phyloP scores from a whole-genome alignment of 1,139 yeast species.

The Pichia sp. region DNA sequence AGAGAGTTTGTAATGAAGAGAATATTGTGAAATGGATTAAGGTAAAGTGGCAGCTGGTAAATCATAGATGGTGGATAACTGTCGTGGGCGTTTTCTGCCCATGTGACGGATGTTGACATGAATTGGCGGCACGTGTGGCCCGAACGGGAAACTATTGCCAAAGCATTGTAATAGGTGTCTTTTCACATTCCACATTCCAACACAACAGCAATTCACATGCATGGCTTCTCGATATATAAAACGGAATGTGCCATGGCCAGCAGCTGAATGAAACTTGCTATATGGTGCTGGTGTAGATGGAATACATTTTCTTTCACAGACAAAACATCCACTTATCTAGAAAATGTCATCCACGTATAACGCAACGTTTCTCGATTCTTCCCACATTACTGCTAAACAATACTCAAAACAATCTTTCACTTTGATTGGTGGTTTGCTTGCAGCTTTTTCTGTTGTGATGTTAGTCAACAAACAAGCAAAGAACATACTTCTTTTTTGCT shows the following conservation, averaged over 20 bases:
- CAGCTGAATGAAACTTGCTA: too few relatives aligned
- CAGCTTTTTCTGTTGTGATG: background rate
- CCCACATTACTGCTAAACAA: background rate
- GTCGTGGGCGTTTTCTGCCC: background rate
- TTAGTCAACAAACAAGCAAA: constrained; percentile 17
- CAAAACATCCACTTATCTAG: too few relatives aligned
- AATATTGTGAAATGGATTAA: too few relatives aligned
- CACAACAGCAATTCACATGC: background rate
- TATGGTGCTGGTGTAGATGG: too few relatives aligned
- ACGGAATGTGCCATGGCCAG: background rate
- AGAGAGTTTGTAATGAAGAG: too few relatives aligned
- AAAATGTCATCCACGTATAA: background rate
- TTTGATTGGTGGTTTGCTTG: constrained; percentile 1
- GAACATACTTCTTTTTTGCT: constrained; percentile 28
- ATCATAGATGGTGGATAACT: too few relatives aligned
- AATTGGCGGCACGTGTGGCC: background rate
- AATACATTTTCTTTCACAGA: background rate
- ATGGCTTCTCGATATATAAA: background rate
- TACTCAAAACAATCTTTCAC: constrained; percentile 6
- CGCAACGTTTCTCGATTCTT: background rate
- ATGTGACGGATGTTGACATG: background rate
- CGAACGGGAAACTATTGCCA: background rate
- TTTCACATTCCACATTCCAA: background rate
- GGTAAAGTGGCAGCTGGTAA: too few relatives aligned
- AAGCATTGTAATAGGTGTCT: too few relatives aligned